Evolutionary conservation across 352 stramenopile genomes (phyloP).

Genomic region (Phytophthora litchii): DNA sequence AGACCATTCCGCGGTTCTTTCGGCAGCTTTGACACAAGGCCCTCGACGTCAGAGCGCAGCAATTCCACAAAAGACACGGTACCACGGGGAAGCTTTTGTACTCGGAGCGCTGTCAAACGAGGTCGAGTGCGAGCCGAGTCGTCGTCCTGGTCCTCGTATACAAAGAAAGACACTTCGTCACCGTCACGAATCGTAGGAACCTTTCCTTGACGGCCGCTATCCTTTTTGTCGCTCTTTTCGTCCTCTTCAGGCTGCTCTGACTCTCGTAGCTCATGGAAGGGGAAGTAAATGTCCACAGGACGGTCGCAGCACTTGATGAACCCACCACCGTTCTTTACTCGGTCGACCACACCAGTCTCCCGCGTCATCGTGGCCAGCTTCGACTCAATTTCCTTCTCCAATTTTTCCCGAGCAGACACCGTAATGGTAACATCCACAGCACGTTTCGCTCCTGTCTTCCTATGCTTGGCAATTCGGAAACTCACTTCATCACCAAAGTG

Average conservation of each 20-base stretch:
- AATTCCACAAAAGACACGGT: slow-evolving; percentile 72
- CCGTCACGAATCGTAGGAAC: slow-evolving; percentile 49
- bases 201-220: slow-evolving; percentile 23
- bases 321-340: slow-evolving; percentile 64
- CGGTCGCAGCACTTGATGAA: slow-evolving; percentile 79
- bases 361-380: slow-evolving; percentile 63
- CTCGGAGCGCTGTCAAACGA: slow-evolving; percentile 66
- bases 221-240: slow-evolving; percentile 29
- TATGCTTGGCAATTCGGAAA: slow-evolving; percentile 77
- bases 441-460: slow-evolving; percentile 65
- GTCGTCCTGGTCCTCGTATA: slow-evolving; percentile 72
- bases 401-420: slow-evolving; percentile 59
- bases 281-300: slow-evolving; percentile 74
- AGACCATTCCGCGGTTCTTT: slow-evolving; percentile 69
- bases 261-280: slow-evolving; percentile 68
- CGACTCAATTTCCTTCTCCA: slow-evolving; percentile 72
- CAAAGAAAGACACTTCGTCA: slow-evolving; percentile 82
- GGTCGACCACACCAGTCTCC: slow-evolving; percentile 63
- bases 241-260: slow-evolving; percentile 25
- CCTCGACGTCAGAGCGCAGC: slow-evolving; percentile 59
- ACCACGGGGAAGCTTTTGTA: slow-evolving; percentile 64
- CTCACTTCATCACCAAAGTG: slow-evolving; percentile 74
- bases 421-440: slow-evolving; percentile 71
- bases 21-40: slow-evolving; percentile 62
- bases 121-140: slow-evolving; percentile 37